Percentiles rank a stretch among this genome's conserved stretches.
Evolutionary conservation across 495 filamentous ascomycete genomes (phyloP).

Genomic region (Trypethelium eluteriae): DNA sequence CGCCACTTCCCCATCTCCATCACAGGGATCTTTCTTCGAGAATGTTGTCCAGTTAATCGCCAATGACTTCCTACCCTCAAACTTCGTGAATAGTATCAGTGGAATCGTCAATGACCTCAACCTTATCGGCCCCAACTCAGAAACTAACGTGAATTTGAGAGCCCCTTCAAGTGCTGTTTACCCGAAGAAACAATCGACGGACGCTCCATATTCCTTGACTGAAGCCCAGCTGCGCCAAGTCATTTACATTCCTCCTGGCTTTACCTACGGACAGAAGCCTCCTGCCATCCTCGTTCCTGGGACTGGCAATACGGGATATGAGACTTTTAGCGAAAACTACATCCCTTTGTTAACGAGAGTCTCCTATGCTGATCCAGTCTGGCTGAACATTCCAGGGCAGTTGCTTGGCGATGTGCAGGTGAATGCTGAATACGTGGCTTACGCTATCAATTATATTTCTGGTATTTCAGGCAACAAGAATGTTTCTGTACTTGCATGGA

Average conservation of each 20-base stretch:
- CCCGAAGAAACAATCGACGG: slow-evolving; percentile 29
- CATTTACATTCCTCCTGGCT: slow-evolving; percentile 41
- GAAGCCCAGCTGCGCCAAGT: slow-evolving; percentile 36
- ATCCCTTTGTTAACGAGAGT: slow-evolving; percentile 35
- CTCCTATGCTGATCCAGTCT: slow-evolving; percentile 40
- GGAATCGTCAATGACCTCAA: slow-evolving; percentile 12
- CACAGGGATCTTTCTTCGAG: slow-evolving; percentile 3
- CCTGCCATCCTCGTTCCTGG: slow-evolving; percentile 44
- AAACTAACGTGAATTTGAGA: slow-evolving; percentile 21
- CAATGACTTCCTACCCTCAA: background rate
- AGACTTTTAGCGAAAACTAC: slow-evolving; percentile 39
- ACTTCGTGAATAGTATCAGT: background rate
- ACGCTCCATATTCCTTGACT: slow-evolving; percentile 40
- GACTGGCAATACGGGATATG: slow-evolving; percentile 38
- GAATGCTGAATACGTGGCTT: slow-evolving; percentile 38
- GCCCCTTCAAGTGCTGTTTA: slow-evolving; percentile 27
- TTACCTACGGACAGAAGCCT: slow-evolving; percentile 36
- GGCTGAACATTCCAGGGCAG: slow-evolving; percentile 43
- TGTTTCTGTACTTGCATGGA: slow-evolving; percentile 43
- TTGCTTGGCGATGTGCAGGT: slow-evolving; percentile 39
- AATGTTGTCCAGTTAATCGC: background rate
- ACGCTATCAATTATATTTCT: slow-evolving; percentile 43
- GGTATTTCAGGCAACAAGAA: slow-evolving; percentile 30
- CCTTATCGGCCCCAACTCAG: slow-evolving; percentile 18
- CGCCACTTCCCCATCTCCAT: background rate